A percentile compares a stretch with the other conserved stretches of the same genome.
phyloP scores from a whole-genome alignment of 441 rosid genomes.

The Syzygium malaccense region DNA sequence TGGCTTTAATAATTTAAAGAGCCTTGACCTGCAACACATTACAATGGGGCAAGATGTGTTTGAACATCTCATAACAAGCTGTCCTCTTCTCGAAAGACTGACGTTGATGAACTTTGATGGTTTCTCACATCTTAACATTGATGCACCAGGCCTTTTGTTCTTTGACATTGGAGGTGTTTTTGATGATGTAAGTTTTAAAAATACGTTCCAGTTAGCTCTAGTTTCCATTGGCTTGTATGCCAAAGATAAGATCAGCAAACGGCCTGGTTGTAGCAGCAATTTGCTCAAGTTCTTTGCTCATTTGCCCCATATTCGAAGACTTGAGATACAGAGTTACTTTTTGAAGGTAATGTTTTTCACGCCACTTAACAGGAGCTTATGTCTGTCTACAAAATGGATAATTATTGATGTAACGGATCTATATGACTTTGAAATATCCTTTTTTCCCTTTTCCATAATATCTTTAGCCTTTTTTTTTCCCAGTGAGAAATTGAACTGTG shows the following conservation, averaged over 20 bases:
- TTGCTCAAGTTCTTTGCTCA: constrained; percentile 53
- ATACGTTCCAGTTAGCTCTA: constrained; percentile 36
- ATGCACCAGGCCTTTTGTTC: constrained; percentile 63
- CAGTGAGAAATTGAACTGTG: background rate
- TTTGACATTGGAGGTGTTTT: constrained; percentile 60
- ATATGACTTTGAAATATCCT: background rate
- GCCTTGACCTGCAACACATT: constrained; percentile 71
- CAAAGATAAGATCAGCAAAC: constrained; percentile 28
- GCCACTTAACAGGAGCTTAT: background rate
- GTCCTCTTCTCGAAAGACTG: constrained; percentile 56
- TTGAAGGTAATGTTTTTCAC: constrained; percentile 35
- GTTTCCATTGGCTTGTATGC: constrained; percentile 58
- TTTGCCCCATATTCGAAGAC: constrained; percentile 64
- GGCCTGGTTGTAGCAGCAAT: constrained; percentile 29
- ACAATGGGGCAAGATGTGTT: constrained; percentile 51
- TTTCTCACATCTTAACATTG: constrained; percentile 44
- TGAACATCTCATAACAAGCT: constrained; percentile 46
- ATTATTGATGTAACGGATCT: background rate
- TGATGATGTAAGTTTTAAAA: constrained; percentile 46
- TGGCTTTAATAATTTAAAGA: constrained; percentile 58
- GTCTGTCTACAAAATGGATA: background rate
- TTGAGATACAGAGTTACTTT: constrained; percentile 68
- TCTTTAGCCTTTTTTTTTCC: background rate
- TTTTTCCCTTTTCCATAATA: background rate
- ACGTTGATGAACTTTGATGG: constrained; percentile 74